Base-by-base conservation (phyloP, 768 basidiomycete genomes). In the Porpolomopsis calyptriformis region DNA sequence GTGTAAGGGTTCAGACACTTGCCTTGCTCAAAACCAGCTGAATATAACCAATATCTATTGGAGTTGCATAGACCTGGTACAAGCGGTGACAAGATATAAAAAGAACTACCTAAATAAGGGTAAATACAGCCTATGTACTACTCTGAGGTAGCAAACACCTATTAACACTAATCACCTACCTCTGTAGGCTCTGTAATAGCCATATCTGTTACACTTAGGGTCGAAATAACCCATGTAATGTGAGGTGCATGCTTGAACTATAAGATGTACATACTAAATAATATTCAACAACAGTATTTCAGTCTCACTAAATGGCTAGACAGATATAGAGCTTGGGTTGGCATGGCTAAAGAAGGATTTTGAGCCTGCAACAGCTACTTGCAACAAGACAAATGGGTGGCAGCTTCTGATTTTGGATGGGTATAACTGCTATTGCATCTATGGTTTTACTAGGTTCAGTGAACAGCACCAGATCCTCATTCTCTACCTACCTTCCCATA, bases 301-400 rank as follows among this genome's bases (percentile, higher is more conserved):
- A 3, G 18, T 48, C 23, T 67, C 66, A 3, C 57, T 51, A 11
- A 68, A 65, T 33, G 65, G 69, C 6, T 71, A 68, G 69, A 70
- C 63, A 4, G 66, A 69, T 46, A 49, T 64, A 10, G 62, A 68
- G 18, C 52, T 67, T 8, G 64, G 64, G 7, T 14, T 40, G 1
- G 33, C 53, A 25, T 69, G 64, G 68, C 40, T 69, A 2, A 43
- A 60, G 43, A 43, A 56, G 12, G 65, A 65, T 40, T 70, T 69
- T 49, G 55, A 64, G 1, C 62, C 60, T 3, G 36, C 42, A 16
- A 62, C 38, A 34, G n/a, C n/a, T n/a, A n/a, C n/a, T n/a, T 38
- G 37, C 16, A 55, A 56, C 20, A 46, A 34, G 6, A 43, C 50
- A 11, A 47, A 38, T 34, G 52, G 53, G 0, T 62, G 58, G 14